These are phyloP conservation scores for Cyclaneusma minus DNA, from an alignment of 2,329 filamentous ascomycete genomes.

Conservation along the genomic window DNA sequence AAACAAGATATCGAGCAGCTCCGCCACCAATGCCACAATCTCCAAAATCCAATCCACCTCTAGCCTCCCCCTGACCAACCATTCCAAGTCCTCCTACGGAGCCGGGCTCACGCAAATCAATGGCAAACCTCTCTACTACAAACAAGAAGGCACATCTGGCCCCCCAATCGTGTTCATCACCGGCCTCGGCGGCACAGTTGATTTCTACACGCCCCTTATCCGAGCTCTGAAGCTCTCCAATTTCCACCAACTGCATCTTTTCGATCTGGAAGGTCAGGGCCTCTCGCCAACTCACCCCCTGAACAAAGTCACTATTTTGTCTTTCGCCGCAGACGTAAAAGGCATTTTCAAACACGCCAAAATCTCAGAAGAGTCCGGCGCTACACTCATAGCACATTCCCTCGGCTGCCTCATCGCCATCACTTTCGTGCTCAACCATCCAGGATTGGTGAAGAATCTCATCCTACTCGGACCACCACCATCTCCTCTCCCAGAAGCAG, in stretches of 20 bases:
- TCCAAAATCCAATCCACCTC: constrained; percentile 10
- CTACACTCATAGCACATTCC: constrained; percentile 32
- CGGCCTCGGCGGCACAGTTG: constrained; percentile 31
- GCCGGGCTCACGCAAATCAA: constrained; percentile 22
- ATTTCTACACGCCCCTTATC: constrained; percentile 30
- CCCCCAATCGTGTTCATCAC: constrained; percentile 34
- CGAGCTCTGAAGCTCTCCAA: constrained; percentile 16
- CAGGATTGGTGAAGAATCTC: constrained; percentile 25
- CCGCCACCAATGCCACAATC: constrained; percentile 14
- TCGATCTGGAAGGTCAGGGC: constrained; percentile 41
- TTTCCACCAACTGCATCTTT: constrained; percentile 23
- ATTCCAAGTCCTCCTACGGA: constrained; percentile 14
- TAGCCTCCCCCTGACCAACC: constrained; percentile 17
- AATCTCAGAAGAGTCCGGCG: constrained; percentile 13
- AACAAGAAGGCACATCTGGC: constrained; percentile 11
- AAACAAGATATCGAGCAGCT: constrained; percentile 20
- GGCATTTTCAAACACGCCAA: constrained; percentile 21
- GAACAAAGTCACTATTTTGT: constrained; percentile 24
- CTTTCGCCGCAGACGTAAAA: constrained; percentile 26
- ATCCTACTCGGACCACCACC: constrained; percentile 31
- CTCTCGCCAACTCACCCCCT: constrained; percentile 32
- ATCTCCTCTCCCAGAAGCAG: constrained; percentile 25
- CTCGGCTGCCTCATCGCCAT: constrained; percentile 34
- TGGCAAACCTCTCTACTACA: constrained; percentile 25
- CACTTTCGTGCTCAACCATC: constrained; percentile 23